Conservation (phyloP, 257 asterid genomes). For the Salvia splendens region DNA sequence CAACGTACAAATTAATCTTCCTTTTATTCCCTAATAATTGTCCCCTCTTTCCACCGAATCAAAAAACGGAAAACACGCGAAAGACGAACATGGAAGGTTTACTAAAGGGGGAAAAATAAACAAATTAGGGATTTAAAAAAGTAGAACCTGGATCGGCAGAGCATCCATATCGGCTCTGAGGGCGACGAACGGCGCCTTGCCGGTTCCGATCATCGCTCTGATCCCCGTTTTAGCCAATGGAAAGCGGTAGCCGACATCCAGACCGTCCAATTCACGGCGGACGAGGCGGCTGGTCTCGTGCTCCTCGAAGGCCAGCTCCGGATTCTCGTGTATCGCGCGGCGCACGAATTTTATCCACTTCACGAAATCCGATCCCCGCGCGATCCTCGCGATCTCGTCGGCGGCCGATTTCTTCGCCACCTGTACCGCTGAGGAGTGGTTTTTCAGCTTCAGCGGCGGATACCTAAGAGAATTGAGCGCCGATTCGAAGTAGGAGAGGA, state of each 20-base stretch:
- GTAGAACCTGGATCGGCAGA: constrained; percentile 83
- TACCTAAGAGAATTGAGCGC: constrained; percentile 6
- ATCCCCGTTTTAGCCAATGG: constrained; percentile 82
- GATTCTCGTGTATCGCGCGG: constrained; percentile 72
- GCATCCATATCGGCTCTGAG: constrained; percentile 98
- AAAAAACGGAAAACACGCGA: not conserved
- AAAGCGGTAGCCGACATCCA: constrained; percentile 56
- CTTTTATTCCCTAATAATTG: constrained; percentile 32
- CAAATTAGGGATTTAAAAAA: not conserved
- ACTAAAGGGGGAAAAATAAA: not conserved
- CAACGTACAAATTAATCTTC: not conserved
- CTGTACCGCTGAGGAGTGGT: constrained; percentile 33
- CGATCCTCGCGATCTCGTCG: constrained; percentile 48
- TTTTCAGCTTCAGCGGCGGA: constrained; percentile 29
- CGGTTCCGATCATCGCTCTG: constrained; percentile 75
- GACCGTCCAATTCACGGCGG: constrained; percentile 60
- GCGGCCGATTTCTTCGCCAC: constrained; percentile 30
- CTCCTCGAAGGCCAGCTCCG: constrained; percentile 88
- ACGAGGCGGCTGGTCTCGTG: constrained; percentile 65
- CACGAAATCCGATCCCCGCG: constrained; percentile 41
- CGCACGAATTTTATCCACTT: constrained; percentile 68
- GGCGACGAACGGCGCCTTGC: constrained; percentile 80
- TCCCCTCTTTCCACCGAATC: constrained; percentile 30
- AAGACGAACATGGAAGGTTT: not conserved
- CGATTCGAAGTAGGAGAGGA: constrained; percentile 40